phyloP scores from a whole-genome alignment of 1,284 basidiomycete species.

The Cutaneotrichosporon sp. region DNA sequence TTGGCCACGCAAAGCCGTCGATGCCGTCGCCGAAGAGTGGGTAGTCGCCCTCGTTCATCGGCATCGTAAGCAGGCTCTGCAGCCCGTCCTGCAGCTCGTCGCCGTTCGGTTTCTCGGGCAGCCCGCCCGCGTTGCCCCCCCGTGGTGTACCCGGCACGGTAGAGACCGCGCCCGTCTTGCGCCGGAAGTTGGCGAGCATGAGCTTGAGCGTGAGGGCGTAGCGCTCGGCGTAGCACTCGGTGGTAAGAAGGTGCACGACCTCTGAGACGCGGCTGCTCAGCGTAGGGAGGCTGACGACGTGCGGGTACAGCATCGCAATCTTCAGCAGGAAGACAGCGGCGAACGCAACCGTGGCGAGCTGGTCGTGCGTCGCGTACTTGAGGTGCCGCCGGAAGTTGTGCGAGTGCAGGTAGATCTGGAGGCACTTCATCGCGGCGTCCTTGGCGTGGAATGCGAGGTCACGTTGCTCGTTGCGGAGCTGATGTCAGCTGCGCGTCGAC shows the following conservation, averaged over 20 bases:
- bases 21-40: slow-evolving; percentile 17
- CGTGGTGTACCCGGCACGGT: slow-evolving; percentile 60
- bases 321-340: slow-evolving; percentile 89
- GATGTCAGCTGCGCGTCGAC: neutral
- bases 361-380: slow-evolving; percentile 84
- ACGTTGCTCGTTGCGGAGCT: slow-evolving; percentile 73
- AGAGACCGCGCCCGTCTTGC: slow-evolving; percentile 72
- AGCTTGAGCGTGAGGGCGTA: slow-evolving; percentile 85
- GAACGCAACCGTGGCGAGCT: slow-evolving; percentile 86
- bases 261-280: slow-evolving; percentile 48
- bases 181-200: slow-evolving; percentile 83
- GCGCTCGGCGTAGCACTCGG: slow-evolving; percentile 56
- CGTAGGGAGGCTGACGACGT: slow-evolving; percentile 37
- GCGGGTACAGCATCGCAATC: slow-evolving; percentile 56
- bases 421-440: slow-evolving; percentile 80
- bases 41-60: slow-evolving; percentile 27
- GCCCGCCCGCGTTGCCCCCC: slow-evolving; percentile 47
- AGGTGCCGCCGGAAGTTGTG: slow-evolving; percentile 43
- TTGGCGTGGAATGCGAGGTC: slow-evolving; percentile 93
- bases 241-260: slow-evolving; percentile 47
- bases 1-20: slow-evolving; percentile 70
- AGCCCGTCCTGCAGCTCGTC: slow-evolving; percentile 40
- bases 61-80: slow-evolving; percentile 43
- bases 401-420: slow-evolving; percentile 56
- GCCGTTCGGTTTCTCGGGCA: neutral